phyloP scores from a whole-genome alignment of 352 stramenopile genomes.

The Phytopythium kandeliae region DNA sequence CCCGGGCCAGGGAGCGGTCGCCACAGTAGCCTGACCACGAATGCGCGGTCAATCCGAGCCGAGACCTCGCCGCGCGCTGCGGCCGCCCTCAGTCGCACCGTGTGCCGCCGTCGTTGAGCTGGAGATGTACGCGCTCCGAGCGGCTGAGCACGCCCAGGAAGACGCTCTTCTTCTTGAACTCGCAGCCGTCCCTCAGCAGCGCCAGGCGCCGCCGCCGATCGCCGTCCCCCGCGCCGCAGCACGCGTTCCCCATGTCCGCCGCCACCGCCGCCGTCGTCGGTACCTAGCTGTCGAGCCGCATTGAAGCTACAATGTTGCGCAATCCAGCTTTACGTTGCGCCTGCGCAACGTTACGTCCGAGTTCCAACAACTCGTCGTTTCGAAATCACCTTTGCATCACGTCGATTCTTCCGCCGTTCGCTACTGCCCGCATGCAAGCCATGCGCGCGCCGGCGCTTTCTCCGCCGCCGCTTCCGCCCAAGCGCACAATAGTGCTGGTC shows the following conservation, averaged over 20 bases:
- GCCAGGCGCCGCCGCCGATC: slow-evolving; percentile 58
- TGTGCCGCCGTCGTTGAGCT: slow-evolving; percentile 44
- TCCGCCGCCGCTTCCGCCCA: not conserved
- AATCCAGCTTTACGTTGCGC: too few species aligned
- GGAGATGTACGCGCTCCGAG: slow-evolving; percentile 50
- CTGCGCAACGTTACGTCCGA: too few species aligned
- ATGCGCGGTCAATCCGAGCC: not conserved
- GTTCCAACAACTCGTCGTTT: too few species aligned
- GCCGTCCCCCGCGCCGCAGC: slow-evolving; percentile 43
- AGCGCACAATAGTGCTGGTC: slow-evolving; percentile 59
- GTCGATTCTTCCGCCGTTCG: too few species aligned
- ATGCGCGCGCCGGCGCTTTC: not conserved
- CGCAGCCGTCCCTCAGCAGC: slow-evolving; percentile 55
- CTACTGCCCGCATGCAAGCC: too few species aligned
- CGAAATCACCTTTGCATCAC: not conserved
- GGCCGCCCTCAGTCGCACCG: too few species aligned
- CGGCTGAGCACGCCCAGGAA: slow-evolving; percentile 60
- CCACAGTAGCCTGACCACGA: slow-evolving; percentile 34
- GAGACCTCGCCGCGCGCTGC: too few species aligned
- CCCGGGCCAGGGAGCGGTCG: slow-evolving; percentile 27
- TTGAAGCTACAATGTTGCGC: too few species aligned
- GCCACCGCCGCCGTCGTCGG: not conserved
- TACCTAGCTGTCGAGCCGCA: too few species aligned
- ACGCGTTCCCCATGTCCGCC: slow-evolving; percentile 81
- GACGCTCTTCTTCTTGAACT: slow-evolving; percentile 67